These are phyloP conservation scores for Lavandula angustifolia DNA, from an alignment of 257 asterid genomes.

Conservation along the genomic window DNA sequence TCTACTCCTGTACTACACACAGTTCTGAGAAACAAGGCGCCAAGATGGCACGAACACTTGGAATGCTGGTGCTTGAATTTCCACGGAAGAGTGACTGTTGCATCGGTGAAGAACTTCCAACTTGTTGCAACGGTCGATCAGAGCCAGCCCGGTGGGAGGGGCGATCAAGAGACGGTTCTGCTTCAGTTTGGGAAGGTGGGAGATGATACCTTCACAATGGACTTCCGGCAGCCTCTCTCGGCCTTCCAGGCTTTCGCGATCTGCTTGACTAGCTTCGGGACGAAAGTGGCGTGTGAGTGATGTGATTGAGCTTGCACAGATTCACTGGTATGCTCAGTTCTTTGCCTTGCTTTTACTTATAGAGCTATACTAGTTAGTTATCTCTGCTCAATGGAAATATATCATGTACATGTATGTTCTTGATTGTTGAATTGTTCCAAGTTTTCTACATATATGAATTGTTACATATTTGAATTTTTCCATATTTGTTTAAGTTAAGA, in stretches of 20 bases:
- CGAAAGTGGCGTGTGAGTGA: conserved; percentile 83
- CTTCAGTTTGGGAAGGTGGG: conserved; percentile 92
- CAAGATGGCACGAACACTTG: conserved; percentile 91
- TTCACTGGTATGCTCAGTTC: not conserved
- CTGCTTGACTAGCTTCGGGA: conserved; percentile 89
- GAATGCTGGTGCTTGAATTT: conserved; percentile 98
- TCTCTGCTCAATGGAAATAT: conserved; percentile 26
- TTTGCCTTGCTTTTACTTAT: not conserved
- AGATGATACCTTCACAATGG: conserved; percentile 82
- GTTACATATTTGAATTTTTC: too few relatives aligned
- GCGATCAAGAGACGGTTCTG: conserved; percentile 78
- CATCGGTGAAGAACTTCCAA: conserved; percentile 92
- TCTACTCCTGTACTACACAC: conserved; percentile 38
- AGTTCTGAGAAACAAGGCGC: conserved; percentile 78
- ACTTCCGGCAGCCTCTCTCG: conserved; percentile 82
- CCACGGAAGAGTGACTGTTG: conserved; percentile 93
- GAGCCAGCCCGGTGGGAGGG: conserved; percentile 77
- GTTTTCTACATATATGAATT: not conserved
- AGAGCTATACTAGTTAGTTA: not conserved
- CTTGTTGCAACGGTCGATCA: conserved; percentile 74
- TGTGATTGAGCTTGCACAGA: not conserved
- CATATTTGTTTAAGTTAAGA: too few relatives aligned
- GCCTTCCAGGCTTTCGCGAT: conserved; percentile 95
- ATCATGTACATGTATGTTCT: conserved; percentile 33
- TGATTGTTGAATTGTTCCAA: conserved; percentile 12